phyloP scores from a whole-genome alignment of 805 yeast genomes.

The Zygosaccharomyces pseudorouxii region DNA sequence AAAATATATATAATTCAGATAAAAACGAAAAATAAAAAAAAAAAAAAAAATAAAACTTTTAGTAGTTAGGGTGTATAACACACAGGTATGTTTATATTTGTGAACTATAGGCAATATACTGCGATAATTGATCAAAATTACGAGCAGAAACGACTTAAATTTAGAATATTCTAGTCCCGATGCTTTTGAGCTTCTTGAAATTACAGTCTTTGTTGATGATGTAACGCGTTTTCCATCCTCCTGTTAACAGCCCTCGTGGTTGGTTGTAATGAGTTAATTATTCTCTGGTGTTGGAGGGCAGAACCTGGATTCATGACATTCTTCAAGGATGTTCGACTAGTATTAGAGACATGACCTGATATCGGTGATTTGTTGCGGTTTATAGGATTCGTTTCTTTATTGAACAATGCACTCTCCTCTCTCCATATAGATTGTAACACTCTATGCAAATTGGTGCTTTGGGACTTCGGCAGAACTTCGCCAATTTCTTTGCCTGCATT shows the following conservation, averaged over 20 bases:
- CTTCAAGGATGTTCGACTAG: slow-evolving; percentile 18
- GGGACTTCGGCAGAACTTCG: slow-evolving; percentile 18
- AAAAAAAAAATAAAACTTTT: neutral
- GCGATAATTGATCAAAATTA: neutral
- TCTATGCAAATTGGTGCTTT: slow-evolving; percentile 25
- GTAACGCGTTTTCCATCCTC: slow-evolving; percentile 26
- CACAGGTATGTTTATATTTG: neutral
- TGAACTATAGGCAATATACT: neutral
- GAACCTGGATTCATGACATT: slow-evolving; percentile 16
- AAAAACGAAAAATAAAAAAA: neutral
- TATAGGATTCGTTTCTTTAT: slow-evolving; percentile 25
- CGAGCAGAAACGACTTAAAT: neutral
- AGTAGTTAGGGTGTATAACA: neutral
- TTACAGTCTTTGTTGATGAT: slow-evolving; percentile 17
- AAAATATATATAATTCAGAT: neutral
- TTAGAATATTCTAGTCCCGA: neutral
- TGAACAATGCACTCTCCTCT: slow-evolving; percentile 27
- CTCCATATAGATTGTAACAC: slow-evolving; percentile 30
- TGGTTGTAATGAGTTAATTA: slow-evolving; percentile 34
- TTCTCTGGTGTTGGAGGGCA: slow-evolving; percentile 26
- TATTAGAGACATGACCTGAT: slow-evolving; percentile 12
- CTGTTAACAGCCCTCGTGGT: slow-evolving; percentile 42
- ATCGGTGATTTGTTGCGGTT: slow-evolving; percentile 13
- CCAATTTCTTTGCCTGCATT: slow-evolving; percentile 14
- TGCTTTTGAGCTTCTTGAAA: neutral